Conservation (phyloP, 176 grass and related monocot species). For the bread wheat (Triticum aestivum) region DNA sequence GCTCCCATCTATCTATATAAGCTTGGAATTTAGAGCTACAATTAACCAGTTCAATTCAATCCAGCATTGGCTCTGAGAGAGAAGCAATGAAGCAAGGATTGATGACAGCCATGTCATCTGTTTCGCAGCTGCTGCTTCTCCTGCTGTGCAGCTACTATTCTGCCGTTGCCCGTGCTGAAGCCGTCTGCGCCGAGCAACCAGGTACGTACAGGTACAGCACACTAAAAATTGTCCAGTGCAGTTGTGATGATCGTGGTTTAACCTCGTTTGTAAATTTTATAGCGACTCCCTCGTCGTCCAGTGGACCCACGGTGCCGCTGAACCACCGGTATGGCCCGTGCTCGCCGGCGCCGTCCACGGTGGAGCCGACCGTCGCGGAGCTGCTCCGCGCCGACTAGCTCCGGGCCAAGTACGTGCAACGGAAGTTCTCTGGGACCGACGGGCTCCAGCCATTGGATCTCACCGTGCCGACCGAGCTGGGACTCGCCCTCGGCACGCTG, state of each 20-base stretch:
- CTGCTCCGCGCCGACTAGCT: constrained; percentile 52
- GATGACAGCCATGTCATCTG: background rate
- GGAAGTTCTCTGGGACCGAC: background rate
- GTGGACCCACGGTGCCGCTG: constrained; percentile 28
- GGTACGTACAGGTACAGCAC: background rate
- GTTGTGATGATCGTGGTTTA: background rate
- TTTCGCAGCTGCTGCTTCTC: constrained; percentile 8
- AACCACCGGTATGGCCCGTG: constrained; percentile 63
- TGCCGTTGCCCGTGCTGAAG: background rate
- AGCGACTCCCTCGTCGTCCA: background rate
- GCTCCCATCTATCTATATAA: background rate
- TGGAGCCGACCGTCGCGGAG: constrained; percentile 10
- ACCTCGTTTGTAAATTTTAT: background rate
- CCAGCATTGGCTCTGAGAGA: background rate
- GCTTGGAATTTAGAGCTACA: background rate
- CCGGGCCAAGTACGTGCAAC: constrained; percentile 36
- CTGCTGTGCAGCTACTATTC: constrained; percentile 21
- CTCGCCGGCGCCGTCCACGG: constrained; percentile 29
- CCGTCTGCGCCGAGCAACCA: constrained; percentile 10
- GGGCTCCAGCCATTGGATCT: background rate
- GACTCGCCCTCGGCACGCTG: constrained; percentile 19
- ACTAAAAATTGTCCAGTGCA: background rate
- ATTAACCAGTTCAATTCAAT: background rate
- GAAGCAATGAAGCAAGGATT: background rate
- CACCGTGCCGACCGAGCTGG: constrained; percentile 27